Evolutionary conservation across 1,139 yeast species (phyloP).

Genomic region (Spencermartinsiella ligniputridi): DNA sequence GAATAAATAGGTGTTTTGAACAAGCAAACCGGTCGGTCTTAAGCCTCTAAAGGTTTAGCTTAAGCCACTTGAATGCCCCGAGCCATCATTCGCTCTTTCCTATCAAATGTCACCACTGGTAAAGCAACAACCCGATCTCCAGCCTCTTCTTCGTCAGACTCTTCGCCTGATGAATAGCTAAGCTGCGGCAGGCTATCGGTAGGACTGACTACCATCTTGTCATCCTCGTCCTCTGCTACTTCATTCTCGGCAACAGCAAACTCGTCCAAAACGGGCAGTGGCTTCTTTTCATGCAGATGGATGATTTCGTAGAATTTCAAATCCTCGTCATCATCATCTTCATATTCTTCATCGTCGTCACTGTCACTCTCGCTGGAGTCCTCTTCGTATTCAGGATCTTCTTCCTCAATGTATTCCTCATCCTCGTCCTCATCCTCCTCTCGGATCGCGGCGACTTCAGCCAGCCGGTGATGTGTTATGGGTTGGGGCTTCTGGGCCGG

Average conservation of each 20-base stretch:
- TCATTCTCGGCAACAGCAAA: conserved; percentile 16
- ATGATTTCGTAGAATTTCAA: conserved; percentile 11
- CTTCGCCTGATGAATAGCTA: not conserved
- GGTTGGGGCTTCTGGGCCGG: conserved; percentile 1
- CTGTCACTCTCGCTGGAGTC: conserved; percentile 14
- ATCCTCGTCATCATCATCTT: conserved; percentile 12
- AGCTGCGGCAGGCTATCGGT: not conserved
- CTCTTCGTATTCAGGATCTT: conserved; percentile 14
- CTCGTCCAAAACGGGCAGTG: conserved; percentile 25
- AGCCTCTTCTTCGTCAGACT: not conserved
- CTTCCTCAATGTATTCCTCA: conserved; percentile 13
- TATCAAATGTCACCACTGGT: conserved; percentile 1
- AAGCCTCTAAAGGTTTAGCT: not conserved
- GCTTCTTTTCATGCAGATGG: conserved; percentile 5
- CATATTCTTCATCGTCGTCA: conserved; percentile 11
- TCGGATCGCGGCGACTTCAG: conserved; percentile 12
- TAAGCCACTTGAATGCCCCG: not conserved
- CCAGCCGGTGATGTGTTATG: conserved; percentile 6
- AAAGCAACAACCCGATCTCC: not conserved
- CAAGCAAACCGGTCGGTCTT: no score
- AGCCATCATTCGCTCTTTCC: not conserved
- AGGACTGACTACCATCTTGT: not conserved
- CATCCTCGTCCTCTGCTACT: conserved; percentile 14
- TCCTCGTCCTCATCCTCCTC: conserved; percentile 12
- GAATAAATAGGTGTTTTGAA: no score